Conservation (phyloP, 2,329 filamentous ascomycete genomes). For the Dothidotthia symphoricarpi region DNA sequence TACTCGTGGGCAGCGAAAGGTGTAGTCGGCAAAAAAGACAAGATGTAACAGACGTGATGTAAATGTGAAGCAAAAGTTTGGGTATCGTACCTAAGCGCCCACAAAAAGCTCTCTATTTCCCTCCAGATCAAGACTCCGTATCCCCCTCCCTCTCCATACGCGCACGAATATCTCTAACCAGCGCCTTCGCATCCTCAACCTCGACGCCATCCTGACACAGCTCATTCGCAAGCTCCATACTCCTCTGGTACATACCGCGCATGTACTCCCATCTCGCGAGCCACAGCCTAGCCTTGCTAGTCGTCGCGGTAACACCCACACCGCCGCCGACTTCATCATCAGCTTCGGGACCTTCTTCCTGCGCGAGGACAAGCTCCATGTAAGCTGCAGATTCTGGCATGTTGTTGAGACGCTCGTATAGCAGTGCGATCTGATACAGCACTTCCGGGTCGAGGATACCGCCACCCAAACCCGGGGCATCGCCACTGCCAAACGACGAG, state of each 20-base stretch:
- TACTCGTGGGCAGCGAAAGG: too few relatives aligned
- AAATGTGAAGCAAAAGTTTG: not conserved
- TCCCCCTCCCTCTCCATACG: constrained; percentile 57
- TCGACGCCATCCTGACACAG: constrained; percentile 94
- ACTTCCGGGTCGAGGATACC: constrained; percentile 82
- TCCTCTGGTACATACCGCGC: constrained; percentile 70
- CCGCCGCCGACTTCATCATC: constrained; percentile 52
- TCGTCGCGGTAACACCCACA: constrained; percentile 85
- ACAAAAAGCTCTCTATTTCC: constrained; percentile 1
- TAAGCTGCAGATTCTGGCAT: constrained; percentile 81
- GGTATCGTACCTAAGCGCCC: constrained; percentile 14
- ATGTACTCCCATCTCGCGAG: constrained; percentile 79
- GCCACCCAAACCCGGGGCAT: constrained; percentile 45
- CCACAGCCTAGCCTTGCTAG: constrained; percentile 91
- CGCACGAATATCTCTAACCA: constrained; percentile 82
- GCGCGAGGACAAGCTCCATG: constrained; percentile 93
- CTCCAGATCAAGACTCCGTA: not conserved
- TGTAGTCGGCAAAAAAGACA: too few relatives aligned
- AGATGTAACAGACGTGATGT: too few relatives aligned
- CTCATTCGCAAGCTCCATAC: constrained; percentile 80
- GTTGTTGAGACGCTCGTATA: constrained; percentile 80
- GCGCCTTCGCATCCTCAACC: constrained; percentile 92
- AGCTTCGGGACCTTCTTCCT: constrained; percentile 70
- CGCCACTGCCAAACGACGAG: constrained; percentile 49
- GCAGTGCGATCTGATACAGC: constrained; percentile 80